Conservation (phyloP, 805 yeast species). For the Candida piceae region DNA sequence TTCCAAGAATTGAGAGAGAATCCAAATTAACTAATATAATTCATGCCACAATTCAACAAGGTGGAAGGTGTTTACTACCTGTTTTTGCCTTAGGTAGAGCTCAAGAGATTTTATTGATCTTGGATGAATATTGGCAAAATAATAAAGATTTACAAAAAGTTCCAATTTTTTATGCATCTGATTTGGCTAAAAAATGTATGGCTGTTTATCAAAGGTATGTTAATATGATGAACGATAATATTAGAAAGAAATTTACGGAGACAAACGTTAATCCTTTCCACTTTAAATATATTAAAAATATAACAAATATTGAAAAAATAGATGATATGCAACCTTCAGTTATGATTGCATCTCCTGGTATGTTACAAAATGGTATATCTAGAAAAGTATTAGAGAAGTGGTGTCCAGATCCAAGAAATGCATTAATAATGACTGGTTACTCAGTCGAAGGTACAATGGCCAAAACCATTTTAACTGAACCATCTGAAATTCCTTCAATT, state of each 20-base stretch:
- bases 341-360: conserved; percentile 95
- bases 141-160: conserved; percentile 78
- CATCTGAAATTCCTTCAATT: conserved; percentile 80
- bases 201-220: conserved; percentile 96
- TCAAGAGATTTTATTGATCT: conserved; percentile 81
- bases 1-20: conserved; percentile 84
- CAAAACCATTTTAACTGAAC: conserved; percentile 80
- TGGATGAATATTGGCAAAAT: conserved; percentile 92
- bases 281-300: conserved; percentile 77
- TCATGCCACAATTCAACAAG: conserved; percentile 77
- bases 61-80: conserved; percentile 89
- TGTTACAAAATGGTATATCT: conserved; percentile 95
- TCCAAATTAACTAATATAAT: conserved; percentile 72
- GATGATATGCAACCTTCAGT: conserved; percentile 96
- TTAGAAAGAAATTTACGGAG: conserved; percentile 68
- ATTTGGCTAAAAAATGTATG: conserved; percentile 92
- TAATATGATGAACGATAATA: conserved; percentile 94
- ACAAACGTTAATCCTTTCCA: conserved; percentile 85
- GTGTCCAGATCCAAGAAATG: conserved; percentile 94
- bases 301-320: conserved; percentile 74
- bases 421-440: conserved; percentile 89
- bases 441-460: conserved; percentile 99
- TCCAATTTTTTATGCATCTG: conserved; percentile 86
- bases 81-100: conserved; percentile 97
- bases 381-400: conserved; percentile 88